Evolutionary conservation across 306 rosid species (phyloP).

Genomic region (Macrotyloma uniflorum): DNA sequence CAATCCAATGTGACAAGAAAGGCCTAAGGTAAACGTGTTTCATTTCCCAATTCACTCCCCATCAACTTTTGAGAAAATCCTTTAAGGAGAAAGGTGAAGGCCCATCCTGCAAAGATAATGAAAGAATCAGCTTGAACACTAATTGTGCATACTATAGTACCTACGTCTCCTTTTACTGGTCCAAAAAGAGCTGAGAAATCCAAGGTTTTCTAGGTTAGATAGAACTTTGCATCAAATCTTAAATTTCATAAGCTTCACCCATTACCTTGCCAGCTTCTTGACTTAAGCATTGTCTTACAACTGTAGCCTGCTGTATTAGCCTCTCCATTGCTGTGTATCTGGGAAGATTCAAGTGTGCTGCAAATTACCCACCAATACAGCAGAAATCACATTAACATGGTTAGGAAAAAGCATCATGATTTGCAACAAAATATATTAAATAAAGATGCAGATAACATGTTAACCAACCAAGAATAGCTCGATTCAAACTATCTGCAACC

Average conservation of each 20-base stretch:
- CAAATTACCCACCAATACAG: constrained; percentile 39
- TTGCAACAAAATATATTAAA: constrained; percentile 5
- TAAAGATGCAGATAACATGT: constrained; percentile 27
- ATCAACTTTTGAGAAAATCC: constrained; percentile 76
- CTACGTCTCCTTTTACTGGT: background rate
- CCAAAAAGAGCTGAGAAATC: constrained; percentile 13
- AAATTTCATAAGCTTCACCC: constrained; percentile 16
- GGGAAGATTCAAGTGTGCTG: constrained; percentile 77
- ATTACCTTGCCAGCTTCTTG: constrained; percentile 75
- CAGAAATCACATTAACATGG: background rate
- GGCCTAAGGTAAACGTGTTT: constrained; percentile 34
- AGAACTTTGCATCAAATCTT: constrained; percentile 15
- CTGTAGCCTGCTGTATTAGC: constrained; percentile 79
- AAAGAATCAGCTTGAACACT: constrained; percentile 36
- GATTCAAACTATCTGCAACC: constrained; percentile 80
- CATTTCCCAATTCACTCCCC: constrained; percentile 29
- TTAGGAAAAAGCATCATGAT: constrained; percentile 13
- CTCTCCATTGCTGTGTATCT: constrained; percentile 84
- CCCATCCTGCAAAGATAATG: constrained; percentile 62
- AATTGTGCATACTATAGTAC: background rate
- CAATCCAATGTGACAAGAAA: constrained; percentile 33
- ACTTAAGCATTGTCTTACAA: constrained; percentile 72
- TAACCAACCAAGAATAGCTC: constrained; percentile 82
- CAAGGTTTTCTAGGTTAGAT: constrained; percentile 3
- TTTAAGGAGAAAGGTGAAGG: constrained; percentile 65